Evolutionary conservation across 1,139 yeast species (phyloP), one percentile per base, ranked within the genome.

Genomic region (Taphrina flavorubra): DNA sequence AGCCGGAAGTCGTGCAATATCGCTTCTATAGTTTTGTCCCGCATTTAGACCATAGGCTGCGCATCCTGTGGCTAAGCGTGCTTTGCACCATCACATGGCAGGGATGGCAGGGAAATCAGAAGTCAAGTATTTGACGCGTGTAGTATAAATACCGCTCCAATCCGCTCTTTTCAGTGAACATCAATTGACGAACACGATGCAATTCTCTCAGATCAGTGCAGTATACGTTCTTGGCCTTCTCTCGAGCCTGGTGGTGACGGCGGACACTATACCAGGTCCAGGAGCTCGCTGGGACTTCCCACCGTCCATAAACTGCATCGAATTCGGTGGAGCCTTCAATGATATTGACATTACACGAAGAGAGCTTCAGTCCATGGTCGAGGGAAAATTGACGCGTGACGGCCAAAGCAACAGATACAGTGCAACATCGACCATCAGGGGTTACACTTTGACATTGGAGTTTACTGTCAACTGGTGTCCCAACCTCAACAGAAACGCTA

Each of bases 301-400:
- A n/a, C 11, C 14, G 2, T 1, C 10, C 6, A 34, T 49, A 8
- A 20, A 8, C 13, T 49, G 53, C 1, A 10, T 14, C 2, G 1
- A 11, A n/a, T 25, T 8, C n/a, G 13, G 16, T 1, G 18, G 2
- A n/a, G 13, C 3, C n/a, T 44, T 14, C 36, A n/a, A 49, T 1
- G 36, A 6, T 6, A 8, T 49, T 2, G 53, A 49, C n/a, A 6
- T 49, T 8, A n/a, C 8, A 18, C 36, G 18, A 14, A 1, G n/a
- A 25, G 53, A 49, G 1, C 53, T 49, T 10, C 53, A 49, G 16
- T 49, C 53, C 53, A 49, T 49, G 13, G 53, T 49, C 13, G 53
- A 49, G 53, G 51, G 51, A 46, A 13, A 1, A 2, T 16, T 46
- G 20, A 46, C 51, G 3, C 51, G 51, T n/a, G 51, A 13, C 20